Evolutionary conservation across 2,329 filamentous ascomycete genomes (phyloP), one percentile per base, ranked within the genome.

Genomic region (Xylaria polymorpha): DNA sequence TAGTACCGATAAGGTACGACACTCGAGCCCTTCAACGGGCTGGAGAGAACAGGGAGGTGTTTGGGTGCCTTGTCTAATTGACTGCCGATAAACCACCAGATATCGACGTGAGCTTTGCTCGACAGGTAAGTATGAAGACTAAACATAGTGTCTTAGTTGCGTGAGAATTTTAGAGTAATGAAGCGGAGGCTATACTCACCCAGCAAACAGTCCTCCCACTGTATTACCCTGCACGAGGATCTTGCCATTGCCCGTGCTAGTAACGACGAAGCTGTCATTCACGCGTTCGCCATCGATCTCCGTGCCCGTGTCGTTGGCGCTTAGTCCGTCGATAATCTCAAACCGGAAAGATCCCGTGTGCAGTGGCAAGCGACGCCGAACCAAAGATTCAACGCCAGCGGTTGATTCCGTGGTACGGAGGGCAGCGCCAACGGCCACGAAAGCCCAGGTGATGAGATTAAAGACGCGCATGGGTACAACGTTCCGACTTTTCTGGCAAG

Each of bases 71-170:
- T 22, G 44, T 71, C 41, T 18, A 73, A 51, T 20, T 71, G 71
- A 35, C 66, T 71, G 35, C 69, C 71, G 20, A 71, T 62, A 43
- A 68, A 73, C 71, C 71, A 73, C 69, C 69, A 73, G 37, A 68
- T 67, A 50, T 71, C 69, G 58, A 73, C 64, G 18, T 73, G 69
- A 37, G 66, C 68, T 53, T 71, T 48, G 18, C 56, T 65, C 29
- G 70, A 72, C 20, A 72, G 37, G 32, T 72, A 72, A 39, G 65
- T 56, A 60, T 71, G 68, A 14, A 72, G 70, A 60, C 70, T 72
- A 43, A 8, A 3, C n/a, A 48, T 1, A 18, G 3, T 15, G 25
- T n/a, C 1, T 70, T 64, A 70, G 37, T 48, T 32, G 39, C 35
- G 41, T 32, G 14, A 22, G 1, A 12, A n/a, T 35, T 22, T 25